A percentile compares a stretch with the other conserved stretches of the same genome.
phyloP scores from a whole-genome alignment of 805 yeast species.

The Teunomyces kruisii region DNA sequence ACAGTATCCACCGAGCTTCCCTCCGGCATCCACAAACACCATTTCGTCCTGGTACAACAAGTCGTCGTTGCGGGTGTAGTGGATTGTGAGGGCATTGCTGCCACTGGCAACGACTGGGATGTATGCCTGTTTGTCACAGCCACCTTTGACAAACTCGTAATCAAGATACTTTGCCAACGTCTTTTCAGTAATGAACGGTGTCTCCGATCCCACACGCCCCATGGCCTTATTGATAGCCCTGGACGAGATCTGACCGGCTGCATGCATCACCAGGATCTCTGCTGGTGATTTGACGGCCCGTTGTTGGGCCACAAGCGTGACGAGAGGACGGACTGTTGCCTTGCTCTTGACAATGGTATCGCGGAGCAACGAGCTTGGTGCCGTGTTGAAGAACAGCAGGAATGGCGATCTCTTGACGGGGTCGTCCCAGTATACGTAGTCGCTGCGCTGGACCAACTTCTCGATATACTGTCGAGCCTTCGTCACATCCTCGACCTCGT shows the following conservation, averaged over 20 bases:
- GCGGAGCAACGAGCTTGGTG: constrained; percentile 7
- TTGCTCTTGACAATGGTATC: constrained; percentile 25
- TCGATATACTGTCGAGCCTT: constrained; percentile 43
- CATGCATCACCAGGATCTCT: constrained; percentile 77
- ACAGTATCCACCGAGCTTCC: constrained; percentile 89
- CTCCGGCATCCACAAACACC: constrained; percentile 95
- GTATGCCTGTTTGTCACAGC: constrained; percentile 88
- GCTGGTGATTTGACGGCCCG: constrained; percentile 73
- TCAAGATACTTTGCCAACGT: constrained; percentile 79
- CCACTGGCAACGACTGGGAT: constrained; percentile 98
- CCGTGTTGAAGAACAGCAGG: constrained; percentile 18
- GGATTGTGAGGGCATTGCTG: constrained; percentile 83
- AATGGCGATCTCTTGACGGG: constrained; percentile 12
- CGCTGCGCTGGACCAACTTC: constrained; percentile 48
- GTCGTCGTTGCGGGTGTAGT: constrained; percentile 91
- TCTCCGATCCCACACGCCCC: constrained; percentile 46
- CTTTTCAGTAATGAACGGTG: constrained; percentile 65
- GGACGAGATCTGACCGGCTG: constrained; percentile 80
- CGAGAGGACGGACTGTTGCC: constrained; percentile 44
- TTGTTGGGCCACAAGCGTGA: constrained; percentile 43
- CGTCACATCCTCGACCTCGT: constrained; percentile 57
- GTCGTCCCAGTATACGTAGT: constrained; percentile 58
- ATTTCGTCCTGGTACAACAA: constrained; percentile 71
- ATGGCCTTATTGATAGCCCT: constrained; percentile 83
- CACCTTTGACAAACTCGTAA: constrained; percentile 78